Evolutionary conservation across 345 rosid genomes (phyloP).

Genomic region (Camelina sativa): DNA sequence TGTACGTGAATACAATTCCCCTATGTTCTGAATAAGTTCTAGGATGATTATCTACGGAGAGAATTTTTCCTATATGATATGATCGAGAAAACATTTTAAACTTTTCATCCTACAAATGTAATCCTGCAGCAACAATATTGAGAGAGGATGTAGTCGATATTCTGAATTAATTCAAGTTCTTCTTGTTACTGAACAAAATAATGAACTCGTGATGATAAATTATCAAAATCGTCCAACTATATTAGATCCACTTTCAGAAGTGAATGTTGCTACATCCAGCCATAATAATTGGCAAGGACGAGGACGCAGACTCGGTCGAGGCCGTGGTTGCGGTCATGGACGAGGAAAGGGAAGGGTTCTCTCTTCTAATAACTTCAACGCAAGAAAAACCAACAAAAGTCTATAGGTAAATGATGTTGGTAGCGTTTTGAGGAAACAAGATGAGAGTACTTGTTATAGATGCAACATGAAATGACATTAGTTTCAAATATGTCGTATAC

Average conservation of each 20-base stretch:
- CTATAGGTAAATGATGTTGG: neutral
- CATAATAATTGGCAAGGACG: no score
- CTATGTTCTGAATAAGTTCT: neutral
- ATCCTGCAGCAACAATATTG: neutral
- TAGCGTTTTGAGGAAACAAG: no score
- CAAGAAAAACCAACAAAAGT: no score
- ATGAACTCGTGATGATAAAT: neutral
- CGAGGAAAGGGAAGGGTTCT: no score
- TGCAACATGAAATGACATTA: neutral
- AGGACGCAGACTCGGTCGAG: neutral
- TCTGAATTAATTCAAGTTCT: neutral
- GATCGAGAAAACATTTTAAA: neutral
- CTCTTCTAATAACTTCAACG: no score
- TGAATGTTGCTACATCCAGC: no score
- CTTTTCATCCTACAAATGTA: neutral
- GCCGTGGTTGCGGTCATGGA: neutral
- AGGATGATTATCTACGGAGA: neutral
- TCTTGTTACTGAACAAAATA: neutral
- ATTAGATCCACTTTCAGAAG: no score
- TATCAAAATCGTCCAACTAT: no score
- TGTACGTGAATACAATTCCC: neutral
- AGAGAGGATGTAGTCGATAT: neutral
- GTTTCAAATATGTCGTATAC: neutral
- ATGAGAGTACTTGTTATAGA: neutral
- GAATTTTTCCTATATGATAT: neutral